Evolutionary conservation across 305 asterid genomes (phyloP), one percentile per base, ranked within the genome.

Genomic region (Ruellia speciosa): DNA sequence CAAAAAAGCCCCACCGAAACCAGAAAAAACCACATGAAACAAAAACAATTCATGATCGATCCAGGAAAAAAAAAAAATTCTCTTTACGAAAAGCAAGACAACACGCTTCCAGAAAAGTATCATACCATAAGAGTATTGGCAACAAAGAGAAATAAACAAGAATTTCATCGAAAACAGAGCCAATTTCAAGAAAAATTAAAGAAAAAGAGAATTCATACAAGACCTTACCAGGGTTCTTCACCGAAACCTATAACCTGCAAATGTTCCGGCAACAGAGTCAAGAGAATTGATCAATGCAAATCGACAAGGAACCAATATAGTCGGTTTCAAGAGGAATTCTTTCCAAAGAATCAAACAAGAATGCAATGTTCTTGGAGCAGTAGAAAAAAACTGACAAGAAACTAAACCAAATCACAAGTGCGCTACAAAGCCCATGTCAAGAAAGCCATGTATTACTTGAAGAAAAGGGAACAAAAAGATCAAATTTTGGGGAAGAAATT

Each of bases 231-330:
- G 31, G 31, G 31, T 24, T 24, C 20, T 43, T 52, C 34, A 14
- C 28, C 58, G 17, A 52, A 9, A 19, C 14, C 52, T 35, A 43
- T 9, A 51, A 18, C 58, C 55, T 19, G 52, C 9, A 40, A 48
- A 40, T 20, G 19, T 12, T 58, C 14, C 16, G 9, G 34, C 43
- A 13, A 51, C 31, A 53, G 56, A 19, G 45, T 7, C 41, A 31
- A 51, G 24, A 55, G 28, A 74, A 54, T 0, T 45, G 49, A 70
- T 54, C 68, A 74, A 74, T 70, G 75, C 62, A 33, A 65, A 52
- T 18, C 37, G n/a, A 35, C 11, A 45, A 28, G 45, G 57, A 45
- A 57, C 19, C 31, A 2, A 4, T 24, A 54, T 60, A 14, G 31
- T 20, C 16, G 18, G 14, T 52, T 34, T 59, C 59, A 49, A 8